Evolutionary conservation across 2,329 filamentous ascomycete genomes (phyloP).

Genomic region (Alternaria triticina): DNA sequence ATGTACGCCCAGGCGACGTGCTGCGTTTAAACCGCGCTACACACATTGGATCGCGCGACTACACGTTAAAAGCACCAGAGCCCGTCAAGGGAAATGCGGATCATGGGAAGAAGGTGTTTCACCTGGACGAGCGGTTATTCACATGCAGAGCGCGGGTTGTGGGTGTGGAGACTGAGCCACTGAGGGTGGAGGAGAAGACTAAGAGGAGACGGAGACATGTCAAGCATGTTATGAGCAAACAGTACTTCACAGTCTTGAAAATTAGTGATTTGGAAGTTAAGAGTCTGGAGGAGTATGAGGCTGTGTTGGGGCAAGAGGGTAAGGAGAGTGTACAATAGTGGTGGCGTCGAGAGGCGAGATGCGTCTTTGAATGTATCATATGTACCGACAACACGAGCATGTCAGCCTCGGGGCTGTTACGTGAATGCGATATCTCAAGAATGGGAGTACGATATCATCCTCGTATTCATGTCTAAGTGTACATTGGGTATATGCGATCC

Average conservation of each 20-base stretch:
- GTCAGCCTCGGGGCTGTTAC: not conserved
- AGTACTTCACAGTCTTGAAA: conserved; percentile 82
- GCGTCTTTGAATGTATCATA: conserved; percentile 22
- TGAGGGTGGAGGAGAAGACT: conserved; percentile 63
- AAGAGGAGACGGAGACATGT: conserved; percentile 70
- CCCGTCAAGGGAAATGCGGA: conserved; percentile 39
- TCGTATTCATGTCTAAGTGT: conserved; percentile 7
- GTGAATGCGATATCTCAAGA: not conserved
- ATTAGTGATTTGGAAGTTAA: conserved; percentile 81
- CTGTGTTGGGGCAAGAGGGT: conserved; percentile 32
- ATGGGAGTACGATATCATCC: not conserved
- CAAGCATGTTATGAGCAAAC: conserved; percentile 85
- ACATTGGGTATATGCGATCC: conserved; percentile 8
- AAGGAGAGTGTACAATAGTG: conserved; percentile 8
- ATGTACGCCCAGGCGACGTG: conserved; percentile 74
- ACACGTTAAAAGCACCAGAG: conserved; percentile 72
- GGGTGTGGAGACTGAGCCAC: conserved; percentile 76
- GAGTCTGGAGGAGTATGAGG: conserved; percentile 60
- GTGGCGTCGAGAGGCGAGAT: not conserved
- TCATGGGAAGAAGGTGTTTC: conserved; percentile 54
- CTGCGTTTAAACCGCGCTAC: conserved; percentile 87
- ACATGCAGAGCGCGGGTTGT: conserved; percentile 85
- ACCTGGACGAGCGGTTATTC: conserved; percentile 82
- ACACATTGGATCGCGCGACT: conserved; percentile 84
- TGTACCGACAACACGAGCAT: conserved; percentile 13